Evolutionary conservation across 768 basidiomycete species (phyloP).

Genomic region (Pleurotus tuoliensis): DNA sequence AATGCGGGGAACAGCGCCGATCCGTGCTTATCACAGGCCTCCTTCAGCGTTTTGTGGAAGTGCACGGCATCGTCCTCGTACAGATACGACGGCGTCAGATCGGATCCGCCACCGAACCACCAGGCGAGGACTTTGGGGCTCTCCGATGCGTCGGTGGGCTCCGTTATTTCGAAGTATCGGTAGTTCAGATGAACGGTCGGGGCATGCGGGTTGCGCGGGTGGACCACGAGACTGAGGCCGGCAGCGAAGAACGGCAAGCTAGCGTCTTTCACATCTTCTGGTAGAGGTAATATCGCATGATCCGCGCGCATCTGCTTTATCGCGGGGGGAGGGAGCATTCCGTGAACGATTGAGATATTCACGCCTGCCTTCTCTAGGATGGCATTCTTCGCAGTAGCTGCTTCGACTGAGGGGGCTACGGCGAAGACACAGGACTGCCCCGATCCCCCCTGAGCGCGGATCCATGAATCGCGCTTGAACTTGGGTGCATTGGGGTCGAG

Average conservation of each 20-base stretch:
- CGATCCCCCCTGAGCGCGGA: conserved; percentile 67
- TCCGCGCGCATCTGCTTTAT: conserved; percentile 95
- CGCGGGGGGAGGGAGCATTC: conserved; percentile 80
- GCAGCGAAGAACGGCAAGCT: conserved; percentile 91
- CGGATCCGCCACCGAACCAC: conserved; percentile 99
- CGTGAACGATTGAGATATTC: conserved; percentile 91
- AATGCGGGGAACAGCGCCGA: conserved; percentile 66
- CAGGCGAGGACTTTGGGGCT: conserved; percentile 69
- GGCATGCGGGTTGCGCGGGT: conserved; percentile 89
- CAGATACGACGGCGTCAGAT: conserved; percentile 92
- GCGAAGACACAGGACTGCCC: conserved; percentile 85
- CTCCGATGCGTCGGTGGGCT: conserved; percentile 30
- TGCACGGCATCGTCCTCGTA: conserved; percentile 82
- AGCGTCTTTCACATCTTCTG: conserved; percentile 38
- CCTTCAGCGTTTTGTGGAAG: conserved; percentile 79
- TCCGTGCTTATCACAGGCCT: conserved; percentile 73
- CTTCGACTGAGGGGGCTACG: conserved; percentile 33
- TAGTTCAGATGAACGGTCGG: conserved; percentile 97
- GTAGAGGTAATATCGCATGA: conserved; percentile 71
- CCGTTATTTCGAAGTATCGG: conserved; percentile 92
- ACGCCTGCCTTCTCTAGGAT: conserved; percentile 95
- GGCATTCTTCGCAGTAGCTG: conserved; percentile 27
- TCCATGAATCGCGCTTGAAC: conserved; percentile 83
- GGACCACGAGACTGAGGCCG: conserved; percentile 89
- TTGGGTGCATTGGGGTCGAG: conserved; percentile 67